phyloP scores from a whole-genome alignment of 1,139 yeast species.

The Taphrina wiesneri region DNA sequence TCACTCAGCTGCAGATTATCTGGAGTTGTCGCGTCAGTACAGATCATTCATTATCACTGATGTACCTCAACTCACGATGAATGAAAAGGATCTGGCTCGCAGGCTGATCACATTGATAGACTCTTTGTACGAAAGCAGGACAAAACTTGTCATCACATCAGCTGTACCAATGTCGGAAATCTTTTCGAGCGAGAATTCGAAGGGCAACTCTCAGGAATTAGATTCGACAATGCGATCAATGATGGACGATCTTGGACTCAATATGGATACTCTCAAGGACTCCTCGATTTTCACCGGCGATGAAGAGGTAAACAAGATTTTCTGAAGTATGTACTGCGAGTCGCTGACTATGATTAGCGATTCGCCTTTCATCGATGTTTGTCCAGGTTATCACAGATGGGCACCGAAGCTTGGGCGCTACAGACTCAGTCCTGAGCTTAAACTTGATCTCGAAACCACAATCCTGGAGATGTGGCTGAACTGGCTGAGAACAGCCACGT shows the following conservation, averaged over 20 bases:
- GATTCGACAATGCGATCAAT: conserved; percentile 52
- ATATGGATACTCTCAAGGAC: conserved; percentile 69
- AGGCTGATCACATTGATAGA: conserved; percentile 91
- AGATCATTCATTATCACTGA: conserved; percentile 82
- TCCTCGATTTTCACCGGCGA: conserved; percentile 82
- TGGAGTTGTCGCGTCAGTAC: conserved; percentile 76
- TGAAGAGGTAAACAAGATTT: conserved; percentile 54
- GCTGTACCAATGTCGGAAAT: conserved; percentile 81
- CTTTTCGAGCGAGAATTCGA: conserved; percentile 47
- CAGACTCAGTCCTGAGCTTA: conserved; percentile 3
- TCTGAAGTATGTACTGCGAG: neutral
- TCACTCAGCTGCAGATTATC: conserved; percentile 92
- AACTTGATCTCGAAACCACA: neutral
- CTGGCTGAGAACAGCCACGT: neutral
- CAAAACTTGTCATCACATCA: conserved; percentile 82
- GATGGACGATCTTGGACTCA: conserved; percentile 71
- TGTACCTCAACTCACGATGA: conserved; percentile 77
- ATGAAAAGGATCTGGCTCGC: conserved; percentile 79
- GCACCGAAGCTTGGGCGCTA: conserved; percentile 88
- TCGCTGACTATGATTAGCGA: conserved; percentile 56
- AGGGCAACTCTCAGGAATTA: conserved; percentile 32
- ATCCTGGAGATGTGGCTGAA: neutral
- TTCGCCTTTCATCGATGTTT: conserved; percentile 96
- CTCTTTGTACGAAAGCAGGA: conserved; percentile 89
- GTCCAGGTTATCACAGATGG: conserved; percentile 88